A percentile compares a stretch with the other conserved stretches of the same genome.
phyloP scores from a whole-genome alignment of 2,329 filamentous ascomycete genomes.

The Fusarium sororula region DNA sequence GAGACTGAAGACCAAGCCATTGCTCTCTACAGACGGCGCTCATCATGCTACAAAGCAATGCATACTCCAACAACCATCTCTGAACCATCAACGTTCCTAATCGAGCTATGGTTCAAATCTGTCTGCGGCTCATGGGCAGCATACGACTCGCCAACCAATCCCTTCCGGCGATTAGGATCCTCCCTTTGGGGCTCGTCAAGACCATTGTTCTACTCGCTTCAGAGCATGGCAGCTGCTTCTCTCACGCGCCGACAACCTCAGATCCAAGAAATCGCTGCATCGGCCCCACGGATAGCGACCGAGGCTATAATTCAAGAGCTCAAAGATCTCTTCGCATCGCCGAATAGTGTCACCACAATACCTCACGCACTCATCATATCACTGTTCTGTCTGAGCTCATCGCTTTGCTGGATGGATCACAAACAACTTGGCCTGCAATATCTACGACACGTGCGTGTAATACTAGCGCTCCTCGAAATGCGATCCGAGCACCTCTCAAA shows the following conservation, averaged over 20 bases:
- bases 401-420: slow-evolving; percentile 32
- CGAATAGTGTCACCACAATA: slow-evolving; percentile 18
- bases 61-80: slow-evolving; percentile 14
- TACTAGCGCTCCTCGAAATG: slow-evolving; percentile 28
- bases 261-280: slow-evolving; percentile 26
- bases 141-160: slow-evolving; percentile 32
- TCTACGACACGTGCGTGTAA: slow-evolving; percentile 28
- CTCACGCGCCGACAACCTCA: slow-evolving; percentile 13
- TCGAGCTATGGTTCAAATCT: slow-evolving; percentile 36
- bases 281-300: slow-evolving; percentile 25
- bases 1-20: background rate
- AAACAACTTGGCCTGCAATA: slow-evolving; percentile 35
- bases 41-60: background rate
- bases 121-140: slow-evolving; percentile 36
- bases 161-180: slow-evolving; percentile 24
- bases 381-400: slow-evolving; percentile 32
- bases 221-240: slow-evolving; percentile 35
- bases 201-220: slow-evolving; percentile 31
- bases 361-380: slow-evolving; percentile 31
- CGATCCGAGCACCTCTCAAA: slow-evolving; percentile 7
- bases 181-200: slow-evolving; percentile 25
- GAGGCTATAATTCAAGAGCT: slow-evolving; percentile 32
- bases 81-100: slow-evolving; percentile 24
- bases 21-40: background rate
- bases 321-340: slow-evolving; percentile 13